These are phyloP conservation scores for Ustilago esculenta DNA, from an alignment of 1,284 basidiomycete genomes.

Conservation along the genomic window DNA sequence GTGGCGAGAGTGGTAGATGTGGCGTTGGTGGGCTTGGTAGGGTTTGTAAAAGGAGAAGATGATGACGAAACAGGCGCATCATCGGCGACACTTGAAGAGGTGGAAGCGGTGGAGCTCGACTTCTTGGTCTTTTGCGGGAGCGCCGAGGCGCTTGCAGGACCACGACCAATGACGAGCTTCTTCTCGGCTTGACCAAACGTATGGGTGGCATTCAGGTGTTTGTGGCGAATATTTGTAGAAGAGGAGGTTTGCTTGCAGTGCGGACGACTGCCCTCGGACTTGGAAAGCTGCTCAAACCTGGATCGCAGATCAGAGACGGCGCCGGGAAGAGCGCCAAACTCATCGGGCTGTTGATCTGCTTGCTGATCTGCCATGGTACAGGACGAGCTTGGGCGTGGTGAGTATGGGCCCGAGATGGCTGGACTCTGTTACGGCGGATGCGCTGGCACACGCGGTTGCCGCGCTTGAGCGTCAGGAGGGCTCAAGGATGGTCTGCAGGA, in stretches of 20 bases:
- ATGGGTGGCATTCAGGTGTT: slow-evolving; percentile 31
- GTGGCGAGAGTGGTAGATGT: slow-evolving; percentile 14
- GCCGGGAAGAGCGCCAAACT: slow-evolving; percentile 41
- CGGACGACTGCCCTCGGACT: slow-evolving; percentile 41
- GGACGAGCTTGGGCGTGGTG: not conserved
- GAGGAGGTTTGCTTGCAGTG: slow-evolving; percentile 3
- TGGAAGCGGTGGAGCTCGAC: not conserved
- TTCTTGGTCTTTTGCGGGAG: slow-evolving; percentile 16
- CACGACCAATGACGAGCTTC: slow-evolving; percentile 23
- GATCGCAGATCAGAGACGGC: slow-evolving; percentile 45
- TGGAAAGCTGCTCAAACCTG: slow-evolving; percentile 49
- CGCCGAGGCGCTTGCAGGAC: not conserved
- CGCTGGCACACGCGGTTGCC: not conserved
- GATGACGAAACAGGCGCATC: slow-evolving; percentile 4
- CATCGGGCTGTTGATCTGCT: slow-evolving; percentile 33
- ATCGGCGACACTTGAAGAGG: slow-evolving; percentile 7
- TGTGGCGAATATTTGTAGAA: slow-evolving; percentile 7
- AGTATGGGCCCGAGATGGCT: not conserved
- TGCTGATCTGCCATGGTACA: slow-evolving; percentile 26
- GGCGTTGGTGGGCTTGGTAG: not conserved
- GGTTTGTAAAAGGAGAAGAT: not conserved
- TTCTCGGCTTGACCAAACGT: slow-evolving; percentile 40
- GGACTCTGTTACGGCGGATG: not conserved
- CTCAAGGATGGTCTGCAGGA: not conserved
- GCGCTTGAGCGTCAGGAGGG: not conserved